Conservation (phyloP, 2,329 filamentous ascomycete genomes). For the Neospermospora avenae region DNA sequence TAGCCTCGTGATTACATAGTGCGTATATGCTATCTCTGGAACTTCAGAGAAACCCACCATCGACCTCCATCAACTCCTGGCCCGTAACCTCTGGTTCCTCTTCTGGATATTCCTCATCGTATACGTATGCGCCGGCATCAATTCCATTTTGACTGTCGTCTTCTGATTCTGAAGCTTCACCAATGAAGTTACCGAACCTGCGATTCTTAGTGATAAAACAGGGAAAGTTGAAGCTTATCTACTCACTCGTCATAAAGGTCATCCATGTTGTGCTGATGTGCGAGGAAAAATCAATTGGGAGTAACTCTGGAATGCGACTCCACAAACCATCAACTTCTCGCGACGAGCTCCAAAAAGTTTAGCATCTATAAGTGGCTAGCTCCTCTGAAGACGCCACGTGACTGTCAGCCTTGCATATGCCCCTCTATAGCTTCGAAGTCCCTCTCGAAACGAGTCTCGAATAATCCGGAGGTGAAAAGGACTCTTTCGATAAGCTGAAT, state of each 20-base stretch:
- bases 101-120: slow-evolving; percentile 70
- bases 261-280: slow-evolving; percentile 59
- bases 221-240: background rate
- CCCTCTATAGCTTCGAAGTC: background rate
- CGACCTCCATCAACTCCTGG: slow-evolving; percentile 90
- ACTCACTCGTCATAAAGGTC: slow-evolving; percentile 92
- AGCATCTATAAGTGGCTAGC: slow-evolving; percentile 2
- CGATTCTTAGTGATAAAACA: slow-evolving; percentile 20
- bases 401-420: slow-evolving; percentile 19
- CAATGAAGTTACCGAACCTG: slow-evolving; percentile 98
- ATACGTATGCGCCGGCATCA: slow-evolving; percentile 74
- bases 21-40: background rate
- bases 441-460: background rate
- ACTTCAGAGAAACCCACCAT: slow-evolving; percentile 57
- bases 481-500: too few species aligned
- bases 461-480: too few species aligned
- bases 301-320: slow-evolving; percentile 17
- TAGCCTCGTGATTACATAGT: slow-evolving; percentile 21
- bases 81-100: slow-evolving; percentile 61
- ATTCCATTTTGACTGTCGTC: slow-evolving; percentile 77
- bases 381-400: slow-evolving; percentile 23
- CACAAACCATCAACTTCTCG: slow-evolving; percentile 14
- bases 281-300: background rate
- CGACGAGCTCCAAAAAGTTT: slow-evolving; percentile 30
- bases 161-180: slow-evolving; percentile 85